phyloP scores from a whole-genome alignment of 225 moss, liverwort and hornwort species.

The Climacium dendroides region DNA sequence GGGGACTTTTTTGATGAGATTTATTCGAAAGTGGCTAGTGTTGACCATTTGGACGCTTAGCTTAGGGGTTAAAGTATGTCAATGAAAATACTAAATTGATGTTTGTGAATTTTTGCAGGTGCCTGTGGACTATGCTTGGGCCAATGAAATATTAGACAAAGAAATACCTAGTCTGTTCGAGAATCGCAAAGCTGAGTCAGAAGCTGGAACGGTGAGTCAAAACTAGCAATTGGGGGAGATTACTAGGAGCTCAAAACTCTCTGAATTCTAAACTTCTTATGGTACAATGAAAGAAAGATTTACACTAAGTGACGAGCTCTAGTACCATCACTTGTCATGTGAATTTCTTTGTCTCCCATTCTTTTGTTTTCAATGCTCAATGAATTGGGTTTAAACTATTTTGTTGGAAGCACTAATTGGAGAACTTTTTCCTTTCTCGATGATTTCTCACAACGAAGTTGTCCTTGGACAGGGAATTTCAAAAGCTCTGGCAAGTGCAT shows the following conservation, averaged over 20 bases:
- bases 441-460: not conserved
- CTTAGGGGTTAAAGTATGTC: not conserved
- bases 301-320: not conserved
- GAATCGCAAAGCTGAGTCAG: conserved; percentile 16
- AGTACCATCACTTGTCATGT: not conserved
- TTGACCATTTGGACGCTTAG: not conserved
- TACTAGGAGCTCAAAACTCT: not conserved
- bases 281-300: not conserved
- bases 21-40: not conserved
- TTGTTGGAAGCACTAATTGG: not conserved
- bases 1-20: not conserved
- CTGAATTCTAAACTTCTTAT: not conserved
- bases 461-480: conserved; percentile 24
- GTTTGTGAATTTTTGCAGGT: conserved; percentile 35
- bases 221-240: not conserved
- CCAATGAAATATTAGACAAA: conserved; percentile 69
- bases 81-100: not conserved
- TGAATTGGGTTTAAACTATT: not conserved
- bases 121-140: conserved; percentile 83
- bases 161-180: conserved; percentile 67
- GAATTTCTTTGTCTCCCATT: not conserved
- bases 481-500: conserved; percentile 13
- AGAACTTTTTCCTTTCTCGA: not conserved
- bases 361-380: not conserved
- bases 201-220: conserved; percentile 30